Base-by-base conservation (phyloP, 495 filamentous ascomycete genomes). In the Penicillium crystallinum region DNA sequence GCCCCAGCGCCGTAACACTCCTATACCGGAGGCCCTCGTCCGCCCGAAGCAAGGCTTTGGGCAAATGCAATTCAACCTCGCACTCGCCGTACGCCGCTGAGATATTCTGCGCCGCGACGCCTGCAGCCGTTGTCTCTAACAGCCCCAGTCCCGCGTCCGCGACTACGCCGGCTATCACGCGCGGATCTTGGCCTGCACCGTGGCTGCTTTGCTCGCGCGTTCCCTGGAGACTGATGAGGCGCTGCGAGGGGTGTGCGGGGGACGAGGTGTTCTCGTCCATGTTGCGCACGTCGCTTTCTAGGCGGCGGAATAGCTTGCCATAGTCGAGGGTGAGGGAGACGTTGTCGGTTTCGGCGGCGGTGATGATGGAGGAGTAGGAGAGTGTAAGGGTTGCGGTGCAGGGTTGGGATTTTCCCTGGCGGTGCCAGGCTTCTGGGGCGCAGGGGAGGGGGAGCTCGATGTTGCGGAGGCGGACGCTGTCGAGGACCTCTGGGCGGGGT, bases 401-500 rank as follows among this genome's bases (percentile, higher is more conserved):
- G 45, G 74, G 74, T 53, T 77, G 74, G 0, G 69, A 46, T 53
- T 77, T 77, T 19, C 60, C 68, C 11, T 53, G 55, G 10, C 74
- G 73, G 44, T 76, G 71, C 74, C 74, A 77, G 53, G 74, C 59
- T 51, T 77, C 74, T 48, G 71, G 71, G 25, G 67, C 74, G 33
- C 61, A 59, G 37, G 71, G 69, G 38, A 77, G 63, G n/a, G 69
- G 65, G 18, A 76, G 69, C 23, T 71, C 59, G 55, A 76, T 74
- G 47, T 73, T 59, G 52, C 62, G 68, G 17, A 77, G 72, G 30
- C 62, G 61, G 51, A 77, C 66, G 49, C 63, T 70, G 53, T 77
- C 72, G 21, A 75, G 67, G 30, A 72, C 57, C 4, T 60, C 57
- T 1, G 73, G 73, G 19, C 50, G 61, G 19, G 63, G 42, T 25